phyloP scores from a whole-genome alignment of 257 asterid species.

The Solanum chilense region DNA sequence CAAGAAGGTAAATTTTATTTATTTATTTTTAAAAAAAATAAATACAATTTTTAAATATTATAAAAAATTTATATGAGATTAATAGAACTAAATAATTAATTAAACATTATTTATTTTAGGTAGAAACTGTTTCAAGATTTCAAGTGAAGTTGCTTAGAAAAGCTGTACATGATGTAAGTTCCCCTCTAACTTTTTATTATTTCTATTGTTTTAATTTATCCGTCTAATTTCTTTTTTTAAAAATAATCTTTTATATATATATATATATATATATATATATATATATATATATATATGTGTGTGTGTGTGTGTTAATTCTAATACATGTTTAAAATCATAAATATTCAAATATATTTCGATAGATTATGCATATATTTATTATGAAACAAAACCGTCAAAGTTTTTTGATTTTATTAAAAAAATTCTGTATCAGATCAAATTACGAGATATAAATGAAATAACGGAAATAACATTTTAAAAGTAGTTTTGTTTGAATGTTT shows the following conservation, averaged over 20 bases:
- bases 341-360: not conserved
- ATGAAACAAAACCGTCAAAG: not conserved
- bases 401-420: not conserved
- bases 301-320: not conserved
- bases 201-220: not conserved
- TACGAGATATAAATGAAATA: not conserved
- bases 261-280: no score
- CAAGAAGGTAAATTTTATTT: conserved; percentile 19
- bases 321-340: not conserved
- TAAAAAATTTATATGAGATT: not conserved
- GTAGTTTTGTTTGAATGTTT: no score
- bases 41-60: not conserved
- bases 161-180: conserved; percentile 66
- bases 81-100: not conserved
- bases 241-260: no score
- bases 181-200: not conserved
- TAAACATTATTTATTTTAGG: conserved; percentile 20
- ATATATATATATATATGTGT: no score
- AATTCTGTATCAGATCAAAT: not conserved
- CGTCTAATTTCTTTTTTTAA: not conserved
- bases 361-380: not conserved
- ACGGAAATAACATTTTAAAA: not conserved
- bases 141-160: conserved; percentile 50
- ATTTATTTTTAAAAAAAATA: no score
- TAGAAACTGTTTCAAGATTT: conserved; percentile 39